Percentiles rank a stretch among this genome's conserved stretches.
These are phyloP conservation scores for Mortierella polycephala DNA, from an alignment of 371 early-diverging fungal genomes.

Conservation along the genomic window DNA sequence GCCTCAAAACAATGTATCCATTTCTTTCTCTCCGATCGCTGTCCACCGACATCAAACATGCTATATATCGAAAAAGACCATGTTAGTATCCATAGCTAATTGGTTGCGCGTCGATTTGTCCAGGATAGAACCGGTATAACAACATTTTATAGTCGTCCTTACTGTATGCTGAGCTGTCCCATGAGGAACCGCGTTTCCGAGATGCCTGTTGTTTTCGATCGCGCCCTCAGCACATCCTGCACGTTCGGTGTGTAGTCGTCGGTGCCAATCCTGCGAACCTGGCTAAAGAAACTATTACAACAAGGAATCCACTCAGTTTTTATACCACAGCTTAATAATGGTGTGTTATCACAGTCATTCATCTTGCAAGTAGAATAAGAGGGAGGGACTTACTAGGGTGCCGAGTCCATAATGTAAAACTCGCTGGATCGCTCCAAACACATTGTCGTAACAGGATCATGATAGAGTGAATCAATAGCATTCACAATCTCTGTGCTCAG, in stretches of 20 bases:
- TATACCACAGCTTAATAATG: not conserved
- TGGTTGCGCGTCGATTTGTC: not conserved
- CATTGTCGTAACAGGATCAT: constrained; percentile 65
- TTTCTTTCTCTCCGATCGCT: constrained; percentile 90
- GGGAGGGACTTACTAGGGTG: constrained; percentile 71
- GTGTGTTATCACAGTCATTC: not conserved
- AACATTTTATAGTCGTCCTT: constrained; percentile 8
- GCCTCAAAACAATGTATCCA: constrained; percentile 96
- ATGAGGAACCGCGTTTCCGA: constrained; percentile 76
- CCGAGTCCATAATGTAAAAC: constrained; percentile 85
- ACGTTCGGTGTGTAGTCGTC: constrained; percentile 69
- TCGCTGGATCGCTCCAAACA: constrained; percentile 70
- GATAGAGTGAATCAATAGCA: constrained; percentile 74
- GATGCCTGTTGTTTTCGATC: constrained; percentile 88
- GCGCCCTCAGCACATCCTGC: constrained; percentile 82
- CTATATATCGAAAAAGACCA: constrained; percentile 42
- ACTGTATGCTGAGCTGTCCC: constrained; percentile 76
- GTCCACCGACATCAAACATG: constrained; percentile 87
- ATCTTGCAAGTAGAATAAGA: not conserved
- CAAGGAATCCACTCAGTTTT: not conserved
- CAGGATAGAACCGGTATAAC: not conserved
- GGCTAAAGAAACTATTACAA: constrained; percentile 62
- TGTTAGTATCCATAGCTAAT: not conserved
- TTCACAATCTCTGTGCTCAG: constrained; percentile 63
- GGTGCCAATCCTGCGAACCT: constrained; percentile 65